These are phyloP conservation scores for Pyrenula massariospora DNA, from an alignment of 495 filamentous ascomycete species.

Conservation along the genomic window DNA sequence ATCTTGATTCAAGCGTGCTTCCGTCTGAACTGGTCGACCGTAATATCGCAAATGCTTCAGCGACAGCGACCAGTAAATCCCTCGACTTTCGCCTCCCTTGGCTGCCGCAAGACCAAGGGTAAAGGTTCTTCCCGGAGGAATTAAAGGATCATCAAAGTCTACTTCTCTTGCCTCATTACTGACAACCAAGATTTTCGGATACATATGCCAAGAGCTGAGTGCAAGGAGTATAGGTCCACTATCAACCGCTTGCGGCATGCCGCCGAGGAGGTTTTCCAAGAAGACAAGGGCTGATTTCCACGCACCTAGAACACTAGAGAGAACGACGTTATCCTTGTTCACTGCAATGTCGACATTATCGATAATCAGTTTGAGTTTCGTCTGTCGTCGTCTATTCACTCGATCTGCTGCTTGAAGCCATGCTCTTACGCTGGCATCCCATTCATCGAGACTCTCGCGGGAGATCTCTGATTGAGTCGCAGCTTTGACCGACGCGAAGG, in stretches of 20 bases:
- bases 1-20: neutral
- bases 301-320: conserved; percentile 15
- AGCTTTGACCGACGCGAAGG: neutral
- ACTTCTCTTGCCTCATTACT: conserved; percentile 4
- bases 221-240: conserved; percentile 15
- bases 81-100: neutral
- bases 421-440: conserved; percentile 24
- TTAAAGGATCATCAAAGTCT: conserved; percentile 12
- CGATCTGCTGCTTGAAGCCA: conserved; percentile 20
- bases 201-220: conserved; percentile 25
- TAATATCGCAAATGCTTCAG: conserved; percentile 8
- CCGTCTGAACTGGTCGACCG: conserved; percentile 2
- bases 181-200: conserved; percentile 20
- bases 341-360: conserved; percentile 20
- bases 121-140: conserved; percentile 13
- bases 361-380: conserved; percentile 21
- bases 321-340: conserved; percentile 8
- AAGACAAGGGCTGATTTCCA: conserved; percentile 12
- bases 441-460: conserved; percentile 15
- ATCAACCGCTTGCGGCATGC: conserved; percentile 10
- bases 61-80: conserved; percentile 9
- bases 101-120: conserved; percentile 12
- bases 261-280: conserved; percentile 15
- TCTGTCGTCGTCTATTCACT: conserved; percentile 12
- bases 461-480: conserved; percentile 8